phyloP scores from a whole-genome alignment of 2,329 filamentous ascomycete genomes.

The Cladosporium sp. region DNA sequence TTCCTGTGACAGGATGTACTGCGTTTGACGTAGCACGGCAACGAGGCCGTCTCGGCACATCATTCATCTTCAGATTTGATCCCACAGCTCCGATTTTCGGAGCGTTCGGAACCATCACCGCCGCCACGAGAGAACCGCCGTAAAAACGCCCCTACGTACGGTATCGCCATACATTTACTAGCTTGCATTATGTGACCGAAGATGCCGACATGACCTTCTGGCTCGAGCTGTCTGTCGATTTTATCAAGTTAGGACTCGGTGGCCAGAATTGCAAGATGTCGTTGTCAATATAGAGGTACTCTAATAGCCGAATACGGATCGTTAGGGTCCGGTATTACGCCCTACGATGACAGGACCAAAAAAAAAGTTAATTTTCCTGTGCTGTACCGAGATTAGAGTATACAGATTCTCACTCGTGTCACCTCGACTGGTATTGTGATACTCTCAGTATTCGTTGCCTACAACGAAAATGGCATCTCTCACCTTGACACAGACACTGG shows the following conservation, averaged over 20 bases:
- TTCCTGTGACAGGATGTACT: background rate
- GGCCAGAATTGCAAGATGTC: background rate
- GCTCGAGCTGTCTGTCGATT: background rate
- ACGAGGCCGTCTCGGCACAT: background rate
- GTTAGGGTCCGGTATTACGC: background rate
- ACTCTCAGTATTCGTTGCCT: background rate
- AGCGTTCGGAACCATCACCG: background rate
- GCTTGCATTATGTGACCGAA: background rate
- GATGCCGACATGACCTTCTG: background rate
- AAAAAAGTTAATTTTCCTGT: background rate
- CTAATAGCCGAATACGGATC: background rate
- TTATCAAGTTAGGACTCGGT: background rate
- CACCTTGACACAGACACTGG: slow-evolving; percentile 1
- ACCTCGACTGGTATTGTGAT: background rate
- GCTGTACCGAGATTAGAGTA: background rate
- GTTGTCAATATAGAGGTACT: background rate
- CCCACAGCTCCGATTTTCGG: background rate
- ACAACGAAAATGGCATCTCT: background rate
- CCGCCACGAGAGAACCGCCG: background rate
- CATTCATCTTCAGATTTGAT: background rate
- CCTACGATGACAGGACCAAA: background rate
- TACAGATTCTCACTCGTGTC: background rate
- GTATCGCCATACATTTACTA: background rate
- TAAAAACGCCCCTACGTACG: background rate
- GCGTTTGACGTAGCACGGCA: background rate